Conservation (phyloP, 2,329 filamentous ascomycete species). For the Westerdykella ornata region DNA sequence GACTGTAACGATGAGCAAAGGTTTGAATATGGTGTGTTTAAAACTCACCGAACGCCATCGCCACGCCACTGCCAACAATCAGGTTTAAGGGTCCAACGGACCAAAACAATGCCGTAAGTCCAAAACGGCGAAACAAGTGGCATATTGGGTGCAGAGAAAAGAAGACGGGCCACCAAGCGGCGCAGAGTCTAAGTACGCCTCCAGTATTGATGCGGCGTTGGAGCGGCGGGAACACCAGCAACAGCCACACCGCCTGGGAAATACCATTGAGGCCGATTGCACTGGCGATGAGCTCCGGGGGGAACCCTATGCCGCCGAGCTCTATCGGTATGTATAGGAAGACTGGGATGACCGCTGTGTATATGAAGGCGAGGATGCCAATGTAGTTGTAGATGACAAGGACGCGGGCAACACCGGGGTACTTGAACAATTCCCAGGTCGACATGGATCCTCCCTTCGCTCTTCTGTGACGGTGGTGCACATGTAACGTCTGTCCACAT, state of each 20-base stretch:
- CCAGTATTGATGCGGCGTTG: slow-evolving; percentile 62
- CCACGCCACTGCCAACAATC: slow-evolving; percentile 55
- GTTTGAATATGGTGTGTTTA: not conserved
- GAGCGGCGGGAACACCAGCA: slow-evolving; percentile 61
- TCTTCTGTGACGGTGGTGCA: slow-evolving; percentile 16
- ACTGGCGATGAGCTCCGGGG: slow-evolving; percentile 56
- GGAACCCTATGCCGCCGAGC: slow-evolving; percentile 61
- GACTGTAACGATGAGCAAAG: slow-evolving; percentile 30
- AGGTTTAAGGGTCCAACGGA: slow-evolving; percentile 41
- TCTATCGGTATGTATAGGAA: slow-evolving; percentile 58
- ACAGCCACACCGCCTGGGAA: slow-evolving; percentile 64
- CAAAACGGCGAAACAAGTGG: slow-evolving; percentile 51
- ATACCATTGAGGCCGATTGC: slow-evolving; percentile 59
- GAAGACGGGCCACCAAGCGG: slow-evolving; percentile 56
- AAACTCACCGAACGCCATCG: slow-evolving; percentile 59
- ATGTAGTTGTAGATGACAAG: slow-evolving; percentile 60
- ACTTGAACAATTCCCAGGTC: slow-evolving; percentile 51
- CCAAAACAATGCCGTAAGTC: slow-evolving; percentile 52
- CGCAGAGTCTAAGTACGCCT: slow-evolving; percentile 55
- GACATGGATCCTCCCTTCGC: slow-evolving; percentile 36
- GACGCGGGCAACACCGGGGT: slow-evolving; percentile 60
- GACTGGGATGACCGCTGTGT: slow-evolving; percentile 63
- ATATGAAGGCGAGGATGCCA: slow-evolving; percentile 63
- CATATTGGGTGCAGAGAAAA: slow-evolving; percentile 51
- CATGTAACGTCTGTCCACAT: slow-evolving; percentile 26